Evolutionary conservation across 805 yeast genomes (phyloP).

Genomic region (Wickerhamiella siamensis): DNA sequence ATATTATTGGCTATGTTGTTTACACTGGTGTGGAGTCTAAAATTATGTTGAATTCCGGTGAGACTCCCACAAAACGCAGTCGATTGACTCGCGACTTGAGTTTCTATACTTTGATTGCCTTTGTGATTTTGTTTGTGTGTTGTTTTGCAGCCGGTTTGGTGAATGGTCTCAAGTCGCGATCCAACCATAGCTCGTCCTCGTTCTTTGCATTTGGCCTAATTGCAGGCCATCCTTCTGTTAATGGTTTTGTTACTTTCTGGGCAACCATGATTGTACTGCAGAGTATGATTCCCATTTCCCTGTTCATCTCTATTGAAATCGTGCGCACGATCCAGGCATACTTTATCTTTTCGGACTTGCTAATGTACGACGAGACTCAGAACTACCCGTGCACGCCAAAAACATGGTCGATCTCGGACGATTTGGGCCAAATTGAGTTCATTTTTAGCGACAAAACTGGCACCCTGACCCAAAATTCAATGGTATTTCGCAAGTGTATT

Average conservation of each 20-base stretch:
- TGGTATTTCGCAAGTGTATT: constrained; percentile 70
- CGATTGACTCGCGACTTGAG: constrained; percentile 53
- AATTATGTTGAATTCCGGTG: constrained; percentile 64
- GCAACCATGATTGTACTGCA: constrained; percentile 64
- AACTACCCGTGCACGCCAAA: constrained; percentile 72
- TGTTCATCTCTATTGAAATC: constrained; percentile 65
- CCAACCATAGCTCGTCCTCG: constrained; percentile 31
- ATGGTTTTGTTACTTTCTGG: constrained; percentile 55
- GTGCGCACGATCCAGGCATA: constrained; percentile 65
- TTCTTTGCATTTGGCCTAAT: constrained; percentile 50
- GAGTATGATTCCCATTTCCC: constrained; percentile 65
- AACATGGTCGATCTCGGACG: constrained; percentile 74
- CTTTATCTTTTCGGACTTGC: constrained; percentile 54
- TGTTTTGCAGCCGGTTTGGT: constrained; percentile 58
- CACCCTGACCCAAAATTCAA: constrained; percentile 66
- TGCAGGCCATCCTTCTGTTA: constrained; percentile 44
- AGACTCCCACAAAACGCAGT: constrained; percentile 60
- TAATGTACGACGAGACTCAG: constrained; percentile 52
- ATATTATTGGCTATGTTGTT: constrained; percentile 62
- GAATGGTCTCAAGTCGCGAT: constrained; percentile 49
- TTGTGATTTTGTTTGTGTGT: constrained; percentile 42
- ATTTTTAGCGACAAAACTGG: constrained; percentile 77
- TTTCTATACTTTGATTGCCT: constrained; percentile 49
- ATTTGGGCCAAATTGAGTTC: constrained; percentile 71
- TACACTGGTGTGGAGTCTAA: constrained; percentile 67